These are phyloP conservation scores for Penicillium corylophilum DNA, from an alignment of 2,329 filamentous ascomycete genomes.

Conservation along the genomic window DNA sequence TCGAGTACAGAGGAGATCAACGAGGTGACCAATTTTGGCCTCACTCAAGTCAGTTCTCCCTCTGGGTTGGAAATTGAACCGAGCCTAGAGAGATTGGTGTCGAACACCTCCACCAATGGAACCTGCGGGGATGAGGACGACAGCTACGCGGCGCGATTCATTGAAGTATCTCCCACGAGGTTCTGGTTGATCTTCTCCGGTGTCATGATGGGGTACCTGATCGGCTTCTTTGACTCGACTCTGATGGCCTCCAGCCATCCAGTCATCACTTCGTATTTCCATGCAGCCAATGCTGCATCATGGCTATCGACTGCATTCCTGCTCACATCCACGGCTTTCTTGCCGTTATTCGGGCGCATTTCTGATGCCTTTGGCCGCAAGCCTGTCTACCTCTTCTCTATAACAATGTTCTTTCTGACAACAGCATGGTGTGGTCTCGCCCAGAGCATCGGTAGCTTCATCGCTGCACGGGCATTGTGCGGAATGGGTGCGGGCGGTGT, in stretches of 20 bases:
- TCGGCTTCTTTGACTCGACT: conserved; percentile 69
- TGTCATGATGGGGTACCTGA: conserved; percentile 58
- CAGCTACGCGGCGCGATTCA: conserved; percentile 34
- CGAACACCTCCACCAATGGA: conserved; percentile 8
- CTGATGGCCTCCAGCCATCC: conserved; percentile 81
- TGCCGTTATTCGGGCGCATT: conserved; percentile 71
- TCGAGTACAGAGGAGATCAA: conserved; percentile 10
- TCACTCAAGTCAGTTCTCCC: conserved; percentile 29
- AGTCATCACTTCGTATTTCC: conserved; percentile 77
- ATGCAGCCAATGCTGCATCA: conserved; percentile 73
- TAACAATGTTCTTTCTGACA: conserved; percentile 62
- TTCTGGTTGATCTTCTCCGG: conserved; percentile 65
- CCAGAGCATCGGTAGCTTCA: conserved; percentile 67
- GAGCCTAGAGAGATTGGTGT: conserved; percentile 24
- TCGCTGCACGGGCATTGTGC: conserved; percentile 67
- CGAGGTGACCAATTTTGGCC: conserved; percentile 21
- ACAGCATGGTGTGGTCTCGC: conserved; percentile 71
- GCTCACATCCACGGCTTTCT: conserved; percentile 72
- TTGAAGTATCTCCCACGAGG: conserved; percentile 40
- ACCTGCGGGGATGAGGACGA: conserved; percentile 12
- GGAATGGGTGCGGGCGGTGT: conserved; percentile 72
- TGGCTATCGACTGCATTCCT: conserved; percentile 81
- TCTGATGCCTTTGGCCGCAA: conserved; percentile 73
- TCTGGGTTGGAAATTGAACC: conserved; percentile 29
- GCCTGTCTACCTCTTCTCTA: conserved; percentile 62